These are phyloP conservation scores for Nicotiana rustica DNA, from an alignment of 305 asterid species.

Conservation along the genomic window DNA sequence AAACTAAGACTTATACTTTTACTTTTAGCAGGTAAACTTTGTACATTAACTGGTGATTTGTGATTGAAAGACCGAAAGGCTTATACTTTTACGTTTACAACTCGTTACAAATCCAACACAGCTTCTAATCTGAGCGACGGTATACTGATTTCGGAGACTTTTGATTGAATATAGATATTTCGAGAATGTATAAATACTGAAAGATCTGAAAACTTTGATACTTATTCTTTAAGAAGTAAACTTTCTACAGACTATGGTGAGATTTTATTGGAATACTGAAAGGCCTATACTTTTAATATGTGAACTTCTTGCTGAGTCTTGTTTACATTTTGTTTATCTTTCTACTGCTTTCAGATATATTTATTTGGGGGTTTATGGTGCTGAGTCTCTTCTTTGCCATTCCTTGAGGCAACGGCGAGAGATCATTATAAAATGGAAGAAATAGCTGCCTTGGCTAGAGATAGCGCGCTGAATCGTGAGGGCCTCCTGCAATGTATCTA, in stretches of 20 bases:
- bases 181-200: background rate
- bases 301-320: background rate
- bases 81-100: background rate
- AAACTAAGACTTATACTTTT: background rate
- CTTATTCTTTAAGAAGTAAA: background rate
- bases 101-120: background rate
- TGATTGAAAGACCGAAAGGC: no score
- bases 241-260: background rate
- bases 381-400: slow-evolving; percentile 14
- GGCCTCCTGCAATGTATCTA: background rate
- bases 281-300: background rate
- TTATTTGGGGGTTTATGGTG: background rate
- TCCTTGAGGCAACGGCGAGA: background rate
- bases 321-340: slow-evolving; percentile 13
- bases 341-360: background rate
- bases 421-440: background rate
- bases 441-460: slow-evolving; percentile 15
- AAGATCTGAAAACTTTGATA: slow-evolving; percentile 7
- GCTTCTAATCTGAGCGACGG: background rate
- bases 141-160: background rate
- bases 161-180: slow-evolving; percentile 17
- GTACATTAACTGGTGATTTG: no score
- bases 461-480: slow-evolving; percentile 6
- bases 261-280: no score
- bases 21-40: no score